Evolutionary conservation across 306 rosid genomes (phyloP).

Genomic region (Calophaca sinica): DNA sequence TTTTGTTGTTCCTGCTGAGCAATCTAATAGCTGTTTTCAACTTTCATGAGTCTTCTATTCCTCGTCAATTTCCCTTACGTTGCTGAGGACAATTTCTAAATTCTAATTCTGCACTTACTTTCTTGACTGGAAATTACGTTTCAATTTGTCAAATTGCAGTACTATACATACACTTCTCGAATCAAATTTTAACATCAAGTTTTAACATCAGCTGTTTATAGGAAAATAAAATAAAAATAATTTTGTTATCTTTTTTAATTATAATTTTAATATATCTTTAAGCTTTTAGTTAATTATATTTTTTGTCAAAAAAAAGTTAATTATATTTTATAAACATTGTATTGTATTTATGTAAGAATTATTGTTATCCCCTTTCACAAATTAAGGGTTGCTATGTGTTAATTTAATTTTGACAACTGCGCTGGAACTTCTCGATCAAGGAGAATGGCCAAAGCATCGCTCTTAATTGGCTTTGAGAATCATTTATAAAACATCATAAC

Average conservation of each 20-base stretch:
- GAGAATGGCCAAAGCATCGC: slow-evolving; percentile 1
- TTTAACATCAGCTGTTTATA: no score
- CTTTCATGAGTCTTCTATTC: not conserved
- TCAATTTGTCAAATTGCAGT: not conserved
- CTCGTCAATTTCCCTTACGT: not conserved
- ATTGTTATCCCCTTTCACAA: no score
- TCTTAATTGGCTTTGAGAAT: not conserved
- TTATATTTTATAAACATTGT: no score
- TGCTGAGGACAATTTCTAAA: not conserved
- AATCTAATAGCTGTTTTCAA: not conserved
- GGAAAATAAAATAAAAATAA: no score
- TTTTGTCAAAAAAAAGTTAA: no score
- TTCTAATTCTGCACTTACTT: not conserved
- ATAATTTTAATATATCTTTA: no score
- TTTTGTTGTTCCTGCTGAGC: not conserved
- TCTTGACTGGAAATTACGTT: not conserved
- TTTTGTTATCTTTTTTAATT: no score
- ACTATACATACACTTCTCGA: no score
- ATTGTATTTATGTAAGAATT: no score
- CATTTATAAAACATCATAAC: not conserved
- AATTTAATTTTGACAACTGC: not conserved
- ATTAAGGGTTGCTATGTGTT: no score
- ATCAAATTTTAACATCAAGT: no score
- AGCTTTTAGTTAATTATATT: no score
- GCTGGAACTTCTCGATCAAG: not conserved